Base-by-base conservation (phyloP, 2,329 filamentous ascomycete species). In the Didymella glomerata region DNA sequence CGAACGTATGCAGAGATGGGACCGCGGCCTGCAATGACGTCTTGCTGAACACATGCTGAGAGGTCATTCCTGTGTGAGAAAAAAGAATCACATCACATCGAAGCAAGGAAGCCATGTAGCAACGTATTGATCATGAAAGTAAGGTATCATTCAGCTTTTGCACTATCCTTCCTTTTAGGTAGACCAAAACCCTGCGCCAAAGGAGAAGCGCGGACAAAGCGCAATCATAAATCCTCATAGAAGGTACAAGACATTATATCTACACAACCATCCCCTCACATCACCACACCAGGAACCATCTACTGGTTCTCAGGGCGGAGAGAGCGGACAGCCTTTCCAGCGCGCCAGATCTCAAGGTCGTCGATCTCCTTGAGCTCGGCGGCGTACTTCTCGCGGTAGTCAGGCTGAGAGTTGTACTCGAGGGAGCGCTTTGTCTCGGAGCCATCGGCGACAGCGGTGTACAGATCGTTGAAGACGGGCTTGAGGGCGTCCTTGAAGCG, bases 301-400 rank as follows among this genome's bases (percentile, higher is more conserved):
- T 76, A 75, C 64, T 77, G 74, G 54, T 77, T 78, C 73, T 78
- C 76, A 41, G 76, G 76, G 54, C 76, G 73, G 53, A 78, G 74
- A 30, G 65, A 71, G 69, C 94, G 90, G 76, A 99, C 95, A 74
- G 95, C 92, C 89, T 97, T 98, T 81, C 95, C 95, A 68, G 95
- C 95, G 77, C 91, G 88, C 95, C 95, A 99, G 88, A 99, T 99
- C 88, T 99, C 95, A 77, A 99, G 85, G 78, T 93, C 87, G 76
- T 94, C 91, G 84, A 99, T 98, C 86, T 98, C 95, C 84, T 97
- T 86, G 89, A 99, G 91, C 90, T 99, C 95, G 78, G 92, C 88
- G 88, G 97, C 93, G 82, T 93, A 99, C 84, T 91, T 93, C 86
- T 97, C 86, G 75, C 95, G 90, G 89, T 99, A 99, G 83, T 99